Evolutionary conservation across 1,139 yeast genomes (phyloP).

Genomic region (Kodamaea suecica): DNA sequence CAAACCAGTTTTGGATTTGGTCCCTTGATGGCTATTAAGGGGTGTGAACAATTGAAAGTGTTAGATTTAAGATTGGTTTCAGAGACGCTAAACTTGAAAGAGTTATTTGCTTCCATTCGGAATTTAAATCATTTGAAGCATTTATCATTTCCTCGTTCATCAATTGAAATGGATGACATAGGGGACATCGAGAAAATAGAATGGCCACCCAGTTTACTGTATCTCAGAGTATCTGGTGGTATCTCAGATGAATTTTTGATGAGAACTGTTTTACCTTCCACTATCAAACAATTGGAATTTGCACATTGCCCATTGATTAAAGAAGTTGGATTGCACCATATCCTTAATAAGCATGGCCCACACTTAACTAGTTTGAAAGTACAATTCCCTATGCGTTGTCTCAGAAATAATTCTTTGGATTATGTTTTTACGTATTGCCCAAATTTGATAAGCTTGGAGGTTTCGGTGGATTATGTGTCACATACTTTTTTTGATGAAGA

Average conservation of each 20-base stretch:
- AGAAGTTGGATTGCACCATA: constrained; percentile 57
- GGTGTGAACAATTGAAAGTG: constrained; percentile 60
- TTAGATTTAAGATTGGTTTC: constrained; percentile 86
- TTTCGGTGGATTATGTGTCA: constrained; percentile 82
- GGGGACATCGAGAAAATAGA: constrained; percentile 31
- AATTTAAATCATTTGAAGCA: constrained; percentile 62
- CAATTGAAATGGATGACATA: constrained; percentile 68
- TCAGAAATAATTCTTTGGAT: constrained; percentile 69
- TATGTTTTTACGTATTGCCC: constrained; percentile 74
- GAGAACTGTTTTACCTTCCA: constrained; percentile 63
- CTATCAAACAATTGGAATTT: constrained; percentile 70
- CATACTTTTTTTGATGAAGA: constrained; percentile 62
- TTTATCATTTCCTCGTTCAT: constrained; percentile 84
- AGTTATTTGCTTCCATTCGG: constrained; percentile 71
- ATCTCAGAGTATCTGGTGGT: constrained; percentile 83
- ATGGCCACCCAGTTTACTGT: constrained; percentile 80
- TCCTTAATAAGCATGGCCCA: constrained; percentile 63
- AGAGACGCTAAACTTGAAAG: constrained; percentile 80
- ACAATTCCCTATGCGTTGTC: constrained; percentile 85
- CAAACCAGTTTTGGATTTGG: constrained; percentile 93
- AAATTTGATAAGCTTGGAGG: constrained; percentile 54
- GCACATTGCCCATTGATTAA: constrained; percentile 83
- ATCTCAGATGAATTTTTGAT: constrained; percentile 75
- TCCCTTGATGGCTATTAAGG: constrained; percentile 73
- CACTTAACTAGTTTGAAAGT: constrained; percentile 61